Base-by-base conservation (phyloP, 108 stramenopile genomes). In the Nitzschia sp. region DNA sequence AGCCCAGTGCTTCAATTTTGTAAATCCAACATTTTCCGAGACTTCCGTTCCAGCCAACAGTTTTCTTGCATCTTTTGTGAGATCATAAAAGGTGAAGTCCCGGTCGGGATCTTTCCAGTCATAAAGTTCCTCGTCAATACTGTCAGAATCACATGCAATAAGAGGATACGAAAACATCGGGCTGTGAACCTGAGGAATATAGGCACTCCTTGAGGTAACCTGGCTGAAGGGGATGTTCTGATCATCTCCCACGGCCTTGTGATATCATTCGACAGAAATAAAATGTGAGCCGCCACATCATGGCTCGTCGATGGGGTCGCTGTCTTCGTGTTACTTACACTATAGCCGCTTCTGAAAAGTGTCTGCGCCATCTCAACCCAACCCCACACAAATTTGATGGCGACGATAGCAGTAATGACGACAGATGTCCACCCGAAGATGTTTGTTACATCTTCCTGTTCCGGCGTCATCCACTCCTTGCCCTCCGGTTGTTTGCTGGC, bases 81-180 rank as follows among this genome's bases (percentile, higher is more conserved):
- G 55, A 69, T 94, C 87, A 59, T 94, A 91, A 68, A 69, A 88
- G 8, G 63, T 61, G 62, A 81, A 80, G 3, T 83, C 75, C 21
- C 80, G 63, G 30, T 80, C 81, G 16, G 87, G 83, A 63, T 94
- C 93, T 28, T 31, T 82, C 88, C 88, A 94, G 58, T 86, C 89
- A 58, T 85, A 80, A 15, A 94, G 72, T 34, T 79, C 80, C 30
- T 77, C 55, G 27, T 80, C 88, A 47, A 94, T 76, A 19, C 63
- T 66, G 1, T 3, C 84, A 30, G 77, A 68, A 45, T 85, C 72
- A 54, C 85, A 85, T 27, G 90, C 88, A 38, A 94, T 67, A 53
- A 94, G 54, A 1, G 93, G 93, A 66, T 89, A 86, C 0, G 93
- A 69, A 60, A 85, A 91, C 16, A 76, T 57, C 1, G 60, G 69